Percentiles rank a stretch among this genome's conserved stretches.
phyloP scores from a whole-genome alignment of 1,139 yeast species.

The Yamadazyma dendronema region DNA sequence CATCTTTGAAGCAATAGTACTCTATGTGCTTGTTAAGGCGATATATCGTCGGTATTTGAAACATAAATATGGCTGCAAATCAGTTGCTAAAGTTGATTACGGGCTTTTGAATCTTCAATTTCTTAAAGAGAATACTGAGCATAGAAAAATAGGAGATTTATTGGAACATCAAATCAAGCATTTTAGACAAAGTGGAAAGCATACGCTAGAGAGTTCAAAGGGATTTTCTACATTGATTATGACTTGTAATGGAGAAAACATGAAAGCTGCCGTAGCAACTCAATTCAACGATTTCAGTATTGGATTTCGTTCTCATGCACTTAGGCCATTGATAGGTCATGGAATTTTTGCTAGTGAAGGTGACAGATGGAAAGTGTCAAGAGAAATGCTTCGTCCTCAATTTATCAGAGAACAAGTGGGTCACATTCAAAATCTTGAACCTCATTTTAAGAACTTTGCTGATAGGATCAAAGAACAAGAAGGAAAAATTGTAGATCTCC shows the following conservation, averaged over 20 bases:
- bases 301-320: conserved; percentile 44
- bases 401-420: conserved; percentile 55
- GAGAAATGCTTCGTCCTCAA: conserved; percentile 58
- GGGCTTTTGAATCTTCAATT: conserved; percentile 9
- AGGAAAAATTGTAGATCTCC: conserved; percentile 31
- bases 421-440: conserved; percentile 46
- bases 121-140: conserved; percentile 5
- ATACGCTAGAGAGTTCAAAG: conserved; percentile 9
- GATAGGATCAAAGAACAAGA: conserved; percentile 24
- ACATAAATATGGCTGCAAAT: conserved; percentile 15
- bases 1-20: not conserved
- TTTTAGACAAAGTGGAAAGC: conserved; percentile 3
- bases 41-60: too few species aligned
- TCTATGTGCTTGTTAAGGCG: not conserved
- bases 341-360: conserved; percentile 61
- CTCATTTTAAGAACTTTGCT: conserved; percentile 40
- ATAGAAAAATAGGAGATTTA: conserved; percentile 9
- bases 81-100: conserved; percentile 2
- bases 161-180: conserved; percentile 9
- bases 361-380: conserved; percentile 55
- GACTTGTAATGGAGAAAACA: conserved; percentile 31
- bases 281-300: conserved; percentile 51
- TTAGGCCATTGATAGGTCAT: conserved; percentile 49
- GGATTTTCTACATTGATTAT: conserved; percentile 11
- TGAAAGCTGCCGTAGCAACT: conserved; percentile 39